Evolutionary conservation across 192 early-diverging fungal species (phyloP).

Genomic region (Coemansia erecta): DNA sequence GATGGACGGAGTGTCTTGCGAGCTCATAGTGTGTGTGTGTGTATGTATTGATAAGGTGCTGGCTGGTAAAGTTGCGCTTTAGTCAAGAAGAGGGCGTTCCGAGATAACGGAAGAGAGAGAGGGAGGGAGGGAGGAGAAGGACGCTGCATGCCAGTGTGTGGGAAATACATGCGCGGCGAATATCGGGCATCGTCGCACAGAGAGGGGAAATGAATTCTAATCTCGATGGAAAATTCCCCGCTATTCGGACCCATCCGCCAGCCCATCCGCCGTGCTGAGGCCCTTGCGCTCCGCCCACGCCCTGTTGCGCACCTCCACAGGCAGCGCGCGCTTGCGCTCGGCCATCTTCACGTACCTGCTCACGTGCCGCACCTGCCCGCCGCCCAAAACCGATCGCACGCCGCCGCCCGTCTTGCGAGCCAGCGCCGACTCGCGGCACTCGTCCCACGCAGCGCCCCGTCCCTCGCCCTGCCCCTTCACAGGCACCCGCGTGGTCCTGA

Average conservation of each 20-base stretch:
- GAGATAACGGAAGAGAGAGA: conserved; percentile 5
- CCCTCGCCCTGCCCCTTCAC: background rate
- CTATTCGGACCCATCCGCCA: background rate
- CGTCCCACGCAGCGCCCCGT: conserved; percentile 13
- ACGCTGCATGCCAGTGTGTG: background rate
- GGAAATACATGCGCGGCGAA: background rate
- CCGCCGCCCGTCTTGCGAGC: conserved; percentile 8
- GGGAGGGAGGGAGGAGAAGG: too few relatives aligned
- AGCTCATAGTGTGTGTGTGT: conserved; percentile 15
- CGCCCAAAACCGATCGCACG: conserved; percentile 22
- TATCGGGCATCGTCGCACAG: background rate
- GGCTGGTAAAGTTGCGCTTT: background rate
- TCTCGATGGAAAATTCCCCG: conserved; percentile 5
- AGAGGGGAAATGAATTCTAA: background rate
- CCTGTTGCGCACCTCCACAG: conserved; percentile 41
- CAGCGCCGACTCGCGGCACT: conserved; percentile 11
- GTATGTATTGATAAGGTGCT: background rate
- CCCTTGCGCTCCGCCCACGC: conserved; percentile 49
- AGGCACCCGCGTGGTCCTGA: conserved; percentile 24
- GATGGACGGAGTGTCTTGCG: conserved; percentile 11
- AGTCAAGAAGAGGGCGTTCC: background rate
- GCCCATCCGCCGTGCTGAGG: background rate
- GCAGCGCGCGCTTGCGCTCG: conserved; percentile 37
- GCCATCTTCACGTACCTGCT: conserved; percentile 37
- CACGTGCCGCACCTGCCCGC: conserved; percentile 23